A percentile compares a stretch with the other conserved stretches of the same genome.
Conservation (phyloP, 2,329 filamentous ascomycete species). For the Incumbomyces lentus region DNA sequence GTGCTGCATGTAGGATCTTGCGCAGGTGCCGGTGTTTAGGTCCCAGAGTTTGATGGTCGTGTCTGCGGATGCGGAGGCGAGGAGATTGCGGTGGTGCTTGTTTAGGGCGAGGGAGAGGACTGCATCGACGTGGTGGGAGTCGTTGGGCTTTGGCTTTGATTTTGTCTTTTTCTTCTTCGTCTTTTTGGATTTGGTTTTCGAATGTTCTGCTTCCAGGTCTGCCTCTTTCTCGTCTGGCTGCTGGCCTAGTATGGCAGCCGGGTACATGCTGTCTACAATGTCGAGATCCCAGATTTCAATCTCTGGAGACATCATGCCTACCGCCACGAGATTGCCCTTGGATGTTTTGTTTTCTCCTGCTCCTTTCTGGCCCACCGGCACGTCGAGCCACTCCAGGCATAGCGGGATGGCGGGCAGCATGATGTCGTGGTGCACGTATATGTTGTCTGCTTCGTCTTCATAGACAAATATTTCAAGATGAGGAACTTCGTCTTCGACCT, state of each 20-base stretch:
- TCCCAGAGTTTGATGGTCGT: conserved; percentile 98
- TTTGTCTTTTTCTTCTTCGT: conserved; percentile 55
- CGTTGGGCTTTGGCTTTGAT: conserved; percentile 79
- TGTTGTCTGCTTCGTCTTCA: conserved; percentile 87
- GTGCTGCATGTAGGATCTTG: conserved; percentile 91
- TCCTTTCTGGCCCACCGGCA: conserved; percentile 62
- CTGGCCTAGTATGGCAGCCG: conserved; percentile 87
- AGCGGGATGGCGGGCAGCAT: conserved; percentile 96
- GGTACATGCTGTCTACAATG: conserved; percentile 94
- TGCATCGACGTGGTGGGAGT: conserved; percentile 86
- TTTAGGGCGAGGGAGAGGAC: conserved; percentile 87
- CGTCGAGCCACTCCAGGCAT: conserved; percentile 88
- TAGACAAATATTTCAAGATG: conserved; percentile 97
- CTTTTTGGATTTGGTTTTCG: conserved; percentile 63
- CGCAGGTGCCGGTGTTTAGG: conserved; percentile 79
- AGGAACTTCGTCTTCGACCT: conserved; percentile 93
- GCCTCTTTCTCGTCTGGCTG: conserved; percentile 43
- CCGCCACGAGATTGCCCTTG: conserved; percentile 80
- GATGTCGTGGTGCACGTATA: conserved; percentile 98
- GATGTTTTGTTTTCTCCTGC: conserved; percentile 48
- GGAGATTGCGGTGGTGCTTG: conserved; percentile 81
- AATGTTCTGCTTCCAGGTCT: conserved; percentile 28
- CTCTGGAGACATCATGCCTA: conserved; percentile 95
- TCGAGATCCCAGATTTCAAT: conserved; percentile 99
- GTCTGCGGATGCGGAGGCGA: conserved; percentile 91